Conservation (phyloP, 305 asterid species). For the Plantago rigida region DNA sequence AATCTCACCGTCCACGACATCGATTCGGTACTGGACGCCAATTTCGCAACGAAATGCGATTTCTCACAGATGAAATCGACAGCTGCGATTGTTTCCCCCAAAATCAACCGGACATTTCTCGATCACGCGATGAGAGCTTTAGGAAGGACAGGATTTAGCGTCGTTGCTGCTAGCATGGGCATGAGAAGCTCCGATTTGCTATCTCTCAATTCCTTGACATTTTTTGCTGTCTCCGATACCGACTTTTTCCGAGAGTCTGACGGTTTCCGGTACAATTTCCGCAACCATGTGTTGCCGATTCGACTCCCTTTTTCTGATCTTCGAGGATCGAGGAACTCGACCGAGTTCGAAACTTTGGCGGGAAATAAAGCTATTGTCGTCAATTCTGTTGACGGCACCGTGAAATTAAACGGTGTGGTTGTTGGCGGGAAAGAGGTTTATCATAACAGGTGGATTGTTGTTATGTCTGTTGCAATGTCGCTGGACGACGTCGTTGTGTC, state of each 20-base stretch:
- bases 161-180: conserved; percentile 51
- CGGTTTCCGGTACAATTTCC: conserved; percentile 54
- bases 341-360: conserved; percentile 41
- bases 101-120: conserved; percentile 33
- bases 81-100: not conserved
- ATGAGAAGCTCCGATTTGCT: conserved; percentile 41
- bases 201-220: conserved; percentile 36
- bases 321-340: conserved; percentile 19
- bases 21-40: conserved; percentile 52
- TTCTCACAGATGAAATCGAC: conserved; percentile 23
- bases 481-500: conserved; percentile 36
- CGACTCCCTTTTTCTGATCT: conserved; percentile 36
- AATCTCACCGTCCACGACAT: conserved; percentile 53
- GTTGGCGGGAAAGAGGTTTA: conserved; percentile 45
- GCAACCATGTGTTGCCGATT: conserved; percentile 46
- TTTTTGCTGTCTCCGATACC: conserved; percentile 56
- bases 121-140: conserved; percentile 49
- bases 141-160: conserved; percentile 45
- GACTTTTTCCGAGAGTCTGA: conserved; percentile 34
- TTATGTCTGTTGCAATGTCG: conserved; percentile 37
- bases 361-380: conserved; percentile 35
- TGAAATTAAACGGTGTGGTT: conserved; percentile 42
- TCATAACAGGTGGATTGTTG: conserved; percentile 56
- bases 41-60: conserved; percentile 36
- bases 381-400: conserved; percentile 33